These are phyloP conservation scores for Lotmaria passim DNA, from an alignment of 208 protist species.

Conservation along the genomic window DNA sequence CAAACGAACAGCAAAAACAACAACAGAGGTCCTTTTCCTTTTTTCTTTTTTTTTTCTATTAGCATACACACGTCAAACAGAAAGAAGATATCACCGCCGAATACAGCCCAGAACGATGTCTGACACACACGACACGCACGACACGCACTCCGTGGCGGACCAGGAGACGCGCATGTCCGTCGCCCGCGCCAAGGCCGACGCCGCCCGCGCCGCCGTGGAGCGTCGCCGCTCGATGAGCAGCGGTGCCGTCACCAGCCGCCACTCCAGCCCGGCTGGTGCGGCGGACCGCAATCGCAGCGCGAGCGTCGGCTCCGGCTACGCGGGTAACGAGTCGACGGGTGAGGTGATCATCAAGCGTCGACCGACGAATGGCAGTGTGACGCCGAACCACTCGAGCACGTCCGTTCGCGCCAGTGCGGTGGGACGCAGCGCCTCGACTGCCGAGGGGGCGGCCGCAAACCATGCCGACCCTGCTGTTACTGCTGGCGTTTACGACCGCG, in stretches of 20 bases:
- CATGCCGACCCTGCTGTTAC: neutral
- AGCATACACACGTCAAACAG: neutral
- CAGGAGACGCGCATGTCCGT: conserved; percentile 26
- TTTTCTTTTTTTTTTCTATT: no score
- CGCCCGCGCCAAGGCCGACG: conserved; percentile 42
- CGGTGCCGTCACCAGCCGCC: conserved; percentile 2
- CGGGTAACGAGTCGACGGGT: neutral
- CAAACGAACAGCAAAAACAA: neutral
- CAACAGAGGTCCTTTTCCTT: no score
- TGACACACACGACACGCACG: conserved; percentile 21
- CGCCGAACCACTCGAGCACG: conserved; percentile 20
- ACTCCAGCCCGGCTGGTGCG: conserved; percentile 8
- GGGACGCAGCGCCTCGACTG: neutral
- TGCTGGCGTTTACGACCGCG: neutral
- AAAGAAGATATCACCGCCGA: neutral
- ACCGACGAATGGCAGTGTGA: conserved; percentile 10
- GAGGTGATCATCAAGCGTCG: conserved; percentile 22
- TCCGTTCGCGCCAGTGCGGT: conserved; percentile 2
- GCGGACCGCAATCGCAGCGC: conserved; percentile 14
- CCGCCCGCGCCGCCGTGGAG: conserved; percentile 35
- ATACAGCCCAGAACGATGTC: neutral
- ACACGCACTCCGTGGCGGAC: conserved; percentile 10
- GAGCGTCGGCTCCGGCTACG: conserved; percentile 10
- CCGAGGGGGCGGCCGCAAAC: neutral
- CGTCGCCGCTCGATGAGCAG: conserved; percentile 32